Conservation (phyloP, 2,329 filamentous ascomycete genomes). For the Colletotrichum viniferum region DNA sequence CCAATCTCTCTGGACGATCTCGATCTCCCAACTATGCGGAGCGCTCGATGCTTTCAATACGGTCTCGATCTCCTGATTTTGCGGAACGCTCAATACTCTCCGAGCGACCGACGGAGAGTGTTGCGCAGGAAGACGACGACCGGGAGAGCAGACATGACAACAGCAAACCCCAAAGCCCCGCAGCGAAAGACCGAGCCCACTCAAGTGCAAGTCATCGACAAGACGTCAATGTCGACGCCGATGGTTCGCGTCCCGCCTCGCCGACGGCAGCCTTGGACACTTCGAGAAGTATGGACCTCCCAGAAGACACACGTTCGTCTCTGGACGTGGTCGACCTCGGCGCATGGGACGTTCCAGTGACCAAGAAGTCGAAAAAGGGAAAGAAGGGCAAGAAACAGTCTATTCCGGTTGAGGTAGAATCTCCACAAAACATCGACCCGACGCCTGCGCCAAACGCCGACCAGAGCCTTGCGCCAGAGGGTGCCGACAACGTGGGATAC, state of each 20-base stretch:
- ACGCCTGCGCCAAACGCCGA: background rate
- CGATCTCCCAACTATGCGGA: background rate
- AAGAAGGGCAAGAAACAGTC: conserved; percentile 34
- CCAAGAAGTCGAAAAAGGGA: conserved; percentile 25
- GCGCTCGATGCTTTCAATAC: background rate
- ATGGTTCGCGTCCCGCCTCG: background rate
- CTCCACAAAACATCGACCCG: background rate
- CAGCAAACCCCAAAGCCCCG: background rate
- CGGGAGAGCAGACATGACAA: background rate
- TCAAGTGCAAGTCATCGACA: background rate
- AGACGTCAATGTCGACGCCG: background rate
- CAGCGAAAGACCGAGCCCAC: background rate
- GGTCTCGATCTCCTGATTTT: background rate
- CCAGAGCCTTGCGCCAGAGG: background rate
- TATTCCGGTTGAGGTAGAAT: background rate
- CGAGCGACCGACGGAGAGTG: background rate
- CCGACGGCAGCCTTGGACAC: background rate
- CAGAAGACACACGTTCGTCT: background rate
- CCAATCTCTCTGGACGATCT: background rate
- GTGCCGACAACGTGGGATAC: background rate
- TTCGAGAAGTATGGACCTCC: background rate
- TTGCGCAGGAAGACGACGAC: background rate
- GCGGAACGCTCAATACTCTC: background rate
- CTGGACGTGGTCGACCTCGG: background rate
- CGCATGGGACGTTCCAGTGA: conserved; percentile 5